A percentile compares a stretch with the other conserved stretches of the same genome.
Conservation (phyloP, 1,139 yeast genomes). For the Candida frijolesensis region DNA sequence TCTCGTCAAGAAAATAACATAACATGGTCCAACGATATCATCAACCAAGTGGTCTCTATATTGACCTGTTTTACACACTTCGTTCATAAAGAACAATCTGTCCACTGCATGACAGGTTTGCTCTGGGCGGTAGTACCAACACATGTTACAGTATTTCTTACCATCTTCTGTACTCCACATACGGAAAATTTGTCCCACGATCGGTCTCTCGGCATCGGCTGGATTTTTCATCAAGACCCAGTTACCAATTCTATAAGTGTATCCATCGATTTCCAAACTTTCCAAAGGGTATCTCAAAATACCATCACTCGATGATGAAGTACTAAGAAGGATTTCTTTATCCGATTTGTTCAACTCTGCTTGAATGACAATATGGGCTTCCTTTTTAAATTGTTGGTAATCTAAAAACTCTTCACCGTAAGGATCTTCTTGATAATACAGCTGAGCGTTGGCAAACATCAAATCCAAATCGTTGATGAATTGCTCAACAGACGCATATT, state of each 20-base stretch:
- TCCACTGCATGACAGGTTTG: constrained; percentile 95
- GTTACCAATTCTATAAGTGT: constrained; percentile 82
- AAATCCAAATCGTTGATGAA: constrained; percentile 76
- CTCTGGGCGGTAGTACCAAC: constrained; percentile 98
- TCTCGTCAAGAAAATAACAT: constrained; percentile 90
- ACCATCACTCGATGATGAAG: constrained; percentile 57
- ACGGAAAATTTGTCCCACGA: constrained; percentile 90
- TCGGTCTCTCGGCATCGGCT: constrained; percentile 86
- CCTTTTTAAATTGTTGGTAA: constrained; percentile 49
- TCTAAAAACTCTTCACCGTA: constrained; percentile 59
- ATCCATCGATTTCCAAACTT: constrained; percentile 69
- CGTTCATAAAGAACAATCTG: constrained; percentile 85
- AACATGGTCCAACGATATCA: constrained; percentile 91
- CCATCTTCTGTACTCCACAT: constrained; percentile 89
- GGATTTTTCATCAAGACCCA: constrained; percentile 90
- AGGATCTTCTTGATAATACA: constrained; percentile 58
- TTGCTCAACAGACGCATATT: constrained; percentile 72
- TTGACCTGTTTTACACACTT: constrained; percentile 95
- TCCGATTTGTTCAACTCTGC: constrained; percentile 83
- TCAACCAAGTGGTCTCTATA: constrained; percentile 90
- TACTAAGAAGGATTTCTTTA: constrained; percentile 70
- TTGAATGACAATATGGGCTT: constrained; percentile 61
- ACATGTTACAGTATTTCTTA: constrained; percentile 84
- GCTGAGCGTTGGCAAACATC: constrained; percentile 75
- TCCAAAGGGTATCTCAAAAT: constrained; percentile 76